Evolutionary conservation across 1,284 basidiomycete species (phyloP).

Genomic region (Somion occarium): DNA sequence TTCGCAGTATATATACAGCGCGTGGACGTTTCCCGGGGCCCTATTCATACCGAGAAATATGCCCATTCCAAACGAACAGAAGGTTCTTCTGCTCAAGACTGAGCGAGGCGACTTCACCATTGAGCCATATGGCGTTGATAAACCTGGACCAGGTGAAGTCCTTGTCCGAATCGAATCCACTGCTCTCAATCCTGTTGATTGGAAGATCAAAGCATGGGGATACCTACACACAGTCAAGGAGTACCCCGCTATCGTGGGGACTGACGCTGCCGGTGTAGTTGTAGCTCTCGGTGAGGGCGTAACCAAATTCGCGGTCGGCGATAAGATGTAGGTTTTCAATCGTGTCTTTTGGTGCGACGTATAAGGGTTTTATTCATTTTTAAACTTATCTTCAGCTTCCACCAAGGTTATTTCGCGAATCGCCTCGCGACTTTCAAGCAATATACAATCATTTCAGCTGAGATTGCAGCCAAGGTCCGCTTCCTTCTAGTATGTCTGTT

Average conservation of each 20-base stretch:
- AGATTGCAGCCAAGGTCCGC: slow-evolving; percentile 39
- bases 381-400: not conserved
- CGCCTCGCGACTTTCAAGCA: slow-evolving; percentile 42
- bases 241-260: slow-evolving; percentile 38
- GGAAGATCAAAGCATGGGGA: slow-evolving; percentile 28
- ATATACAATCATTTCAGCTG: slow-evolving; percentile 37
- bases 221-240: slow-evolving; percentile 17
- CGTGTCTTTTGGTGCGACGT: not conserved
- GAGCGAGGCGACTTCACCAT: slow-evolving; percentile 14
- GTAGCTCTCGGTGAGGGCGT: slow-evolving; percentile 41
- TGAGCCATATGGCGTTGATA: slow-evolving; percentile 13
- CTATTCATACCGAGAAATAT: too few relatives aligned
- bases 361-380: not conserved
- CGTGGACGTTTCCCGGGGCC: too few relatives aligned
- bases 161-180: slow-evolving; percentile 31
- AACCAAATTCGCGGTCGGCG: slow-evolving; percentile 37
- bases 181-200: slow-evolving; percentile 35
- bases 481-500: not conserved
- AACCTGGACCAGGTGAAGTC: slow-evolving; percentile 25
- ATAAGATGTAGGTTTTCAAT: slow-evolving; percentile 36
- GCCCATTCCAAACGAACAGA: not conserved
- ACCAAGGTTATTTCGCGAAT: not conserved
- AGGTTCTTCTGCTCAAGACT: slow-evolving; percentile 19
- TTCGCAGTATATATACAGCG: too few relatives aligned
- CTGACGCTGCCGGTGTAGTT: slow-evolving; percentile 44